Evolutionary conservation across 2,329 filamentous ascomycete species (phyloP).

Genomic region (Aspergillus sp.): DNA sequence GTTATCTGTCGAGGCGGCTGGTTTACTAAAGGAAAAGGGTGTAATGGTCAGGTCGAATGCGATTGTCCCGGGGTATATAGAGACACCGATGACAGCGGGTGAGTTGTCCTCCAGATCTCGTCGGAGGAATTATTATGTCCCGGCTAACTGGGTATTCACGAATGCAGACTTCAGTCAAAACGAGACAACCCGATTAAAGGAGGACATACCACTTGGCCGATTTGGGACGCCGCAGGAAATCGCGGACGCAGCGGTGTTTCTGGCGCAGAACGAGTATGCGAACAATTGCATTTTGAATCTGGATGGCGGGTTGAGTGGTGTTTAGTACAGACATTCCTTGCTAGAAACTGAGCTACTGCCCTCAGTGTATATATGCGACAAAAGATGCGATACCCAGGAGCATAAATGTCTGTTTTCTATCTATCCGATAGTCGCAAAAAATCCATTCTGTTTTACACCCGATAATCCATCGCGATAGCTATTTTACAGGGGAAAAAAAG

Average conservation of each 20-base stretch:
- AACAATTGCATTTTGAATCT: constrained; percentile 82
- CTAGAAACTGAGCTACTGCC: no score
- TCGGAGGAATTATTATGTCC: no score
- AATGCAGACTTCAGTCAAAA: constrained; percentile 35
- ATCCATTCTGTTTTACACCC: no score
- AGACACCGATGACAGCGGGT: constrained; percentile 73
- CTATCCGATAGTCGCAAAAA: no score
- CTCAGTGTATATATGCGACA: no score
- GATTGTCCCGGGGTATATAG: constrained; percentile 73
- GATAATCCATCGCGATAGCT: no score
- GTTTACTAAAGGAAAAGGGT: constrained; percentile 47
- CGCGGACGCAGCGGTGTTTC: constrained; percentile 72
- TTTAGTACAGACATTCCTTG: constrained; percentile 23
- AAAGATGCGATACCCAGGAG: no score
- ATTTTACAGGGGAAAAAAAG: no score
- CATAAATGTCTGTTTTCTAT: no score
- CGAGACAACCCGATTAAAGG: constrained; percentile 22
- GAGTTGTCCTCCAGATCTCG: constrained; percentile 15
- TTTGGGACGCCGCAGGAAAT: constrained; percentile 64
- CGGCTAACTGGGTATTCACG: no score
- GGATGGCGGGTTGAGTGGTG: constrained; percentile 71
- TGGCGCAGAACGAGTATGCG: constrained; percentile 69
- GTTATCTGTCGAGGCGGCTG: constrained; percentile 26
- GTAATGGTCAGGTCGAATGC: constrained; percentile 66
- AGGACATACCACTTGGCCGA: constrained; percentile 56